Base-by-base conservation (phyloP, 2,329 filamentous ascomycete species). In the Sporothrix mexicana region DNA sequence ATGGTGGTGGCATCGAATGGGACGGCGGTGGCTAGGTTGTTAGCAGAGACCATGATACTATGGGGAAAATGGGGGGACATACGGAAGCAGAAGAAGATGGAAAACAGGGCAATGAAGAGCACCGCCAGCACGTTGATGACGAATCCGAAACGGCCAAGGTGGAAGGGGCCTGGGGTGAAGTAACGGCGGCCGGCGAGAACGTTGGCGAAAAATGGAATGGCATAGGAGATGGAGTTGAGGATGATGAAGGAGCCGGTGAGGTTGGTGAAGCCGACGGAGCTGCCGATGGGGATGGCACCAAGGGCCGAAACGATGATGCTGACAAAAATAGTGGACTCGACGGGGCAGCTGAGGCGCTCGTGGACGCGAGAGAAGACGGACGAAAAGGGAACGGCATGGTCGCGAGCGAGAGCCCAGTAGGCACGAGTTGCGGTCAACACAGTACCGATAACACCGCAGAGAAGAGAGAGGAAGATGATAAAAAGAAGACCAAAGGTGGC, bases 71-170 rank as follows among this genome's bases (percentile, higher is more conserved):
- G n/a, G n/a, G 67, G 66, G 30, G 23, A 81, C 84, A 82, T 76
- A 86, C 84, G 88, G 81, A 90, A 90, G 77, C 87, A 89, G 79
- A 87, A 90, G 73, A 90, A 85, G n/a, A 88, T 81, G 70, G 87
- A 82, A 75, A 89, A 90, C 23, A 88, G 80, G 1, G 84, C 77
- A 71, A 90, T 89, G 70, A 88, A 85, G 55, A 85, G 76, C 17
- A 87, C 85, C 7, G 86, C 82, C 4, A 85, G 74, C 12, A 79
- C 72, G 75, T 90, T 90, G 76, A 90, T 77, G 1, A 80, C 74
- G 55, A 80, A 85, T 1, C 88, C 88, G n/a, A 83, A 78, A 5
- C 78, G 81, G 9, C 87, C 85, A 77, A 90, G 83, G 76, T 84
- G 83, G 79, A 90, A 90, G 1, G 84, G 83, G 0, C 87, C 88